These are phyloP conservation scores for Geotrichum bryndzae DNA, from an alignment of 1,139 yeast species.

Conservation along the genomic window DNA sequence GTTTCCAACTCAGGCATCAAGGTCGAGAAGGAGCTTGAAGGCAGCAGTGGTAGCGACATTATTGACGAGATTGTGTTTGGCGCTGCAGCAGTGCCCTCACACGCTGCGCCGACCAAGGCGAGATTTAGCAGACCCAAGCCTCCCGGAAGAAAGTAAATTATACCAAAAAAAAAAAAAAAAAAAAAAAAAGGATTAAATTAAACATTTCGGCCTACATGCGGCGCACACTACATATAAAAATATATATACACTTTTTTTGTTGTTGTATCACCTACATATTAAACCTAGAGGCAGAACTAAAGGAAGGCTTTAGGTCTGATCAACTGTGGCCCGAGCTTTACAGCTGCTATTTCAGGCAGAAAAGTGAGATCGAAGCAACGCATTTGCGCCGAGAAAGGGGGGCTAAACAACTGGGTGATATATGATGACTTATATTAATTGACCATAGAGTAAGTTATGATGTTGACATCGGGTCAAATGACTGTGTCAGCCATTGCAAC, in stretches of 20 bases:
- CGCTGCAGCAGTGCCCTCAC: conserved; percentile 17
- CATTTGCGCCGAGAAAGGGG: background rate
- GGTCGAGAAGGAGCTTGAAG: conserved; percentile 16
- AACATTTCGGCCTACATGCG: background rate
- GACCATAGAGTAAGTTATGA: no score
- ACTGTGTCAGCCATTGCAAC: no score
- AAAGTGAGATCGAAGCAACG: background rate
- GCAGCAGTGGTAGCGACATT: conserved; percentile 15
- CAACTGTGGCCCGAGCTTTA: background rate
- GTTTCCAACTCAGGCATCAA: conserved; percentile 33
- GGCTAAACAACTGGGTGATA: background rate
- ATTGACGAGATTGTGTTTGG: conserved; percentile 22
- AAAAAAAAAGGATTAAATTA: background rate
- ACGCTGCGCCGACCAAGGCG: conserved; percentile 15
- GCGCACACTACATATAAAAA: background rate
- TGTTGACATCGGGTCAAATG: no score
- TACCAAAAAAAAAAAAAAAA: background rate
- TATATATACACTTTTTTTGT: background rate
- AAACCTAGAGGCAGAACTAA: no score
- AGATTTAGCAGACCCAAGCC: conserved; percentile 35
- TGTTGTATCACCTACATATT: no score
- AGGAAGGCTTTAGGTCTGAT: no score
- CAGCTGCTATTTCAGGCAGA: background rate
- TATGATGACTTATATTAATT: no score
- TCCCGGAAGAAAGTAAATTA: conserved; percentile 30